Evolutionary conservation across 345 rosid genomes (phyloP).

Genomic region (Ceriops tagal): DNA sequence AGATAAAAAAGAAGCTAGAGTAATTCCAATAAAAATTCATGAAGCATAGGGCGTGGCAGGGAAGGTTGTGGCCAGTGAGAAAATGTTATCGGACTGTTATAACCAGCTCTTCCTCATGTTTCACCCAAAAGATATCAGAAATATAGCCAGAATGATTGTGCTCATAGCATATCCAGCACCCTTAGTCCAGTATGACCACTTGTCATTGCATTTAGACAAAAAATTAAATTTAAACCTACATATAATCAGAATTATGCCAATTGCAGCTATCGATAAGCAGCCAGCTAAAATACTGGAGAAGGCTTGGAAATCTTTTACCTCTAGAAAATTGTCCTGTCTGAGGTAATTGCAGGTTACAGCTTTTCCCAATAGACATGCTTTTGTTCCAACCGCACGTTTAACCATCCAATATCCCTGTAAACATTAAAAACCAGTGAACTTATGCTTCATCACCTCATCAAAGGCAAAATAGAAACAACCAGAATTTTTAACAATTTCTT

Average conservation of each 20-base stretch:
- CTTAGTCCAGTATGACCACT: background rate
- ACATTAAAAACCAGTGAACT: constrained; percentile 13
- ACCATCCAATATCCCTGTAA: constrained; percentile 99
- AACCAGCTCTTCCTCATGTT: background rate
- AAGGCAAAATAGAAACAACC: constrained; percentile 5
- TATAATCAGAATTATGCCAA: no score
- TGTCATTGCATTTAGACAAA: background rate
- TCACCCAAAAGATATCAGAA: background rate
- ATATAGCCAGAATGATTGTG: background rate
- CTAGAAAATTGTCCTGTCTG: constrained; percentile 88
- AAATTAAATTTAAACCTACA: background rate
- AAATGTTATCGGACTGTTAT: background rate
- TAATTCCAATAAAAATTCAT: no score
- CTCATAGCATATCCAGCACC: no score
- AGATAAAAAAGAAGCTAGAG: no score
- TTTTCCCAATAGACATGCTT: constrained; percentile 94
- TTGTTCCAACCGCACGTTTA: constrained; percentile 97
- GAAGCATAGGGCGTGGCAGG: no score
- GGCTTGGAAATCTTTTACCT: constrained; percentile 40
- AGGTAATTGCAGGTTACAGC: constrained; percentile 94
- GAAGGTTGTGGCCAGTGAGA: background rate
- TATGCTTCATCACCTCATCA: background rate
- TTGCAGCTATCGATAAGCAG: background rate
- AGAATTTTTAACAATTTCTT: background rate
- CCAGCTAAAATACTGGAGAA: background rate